Evolutionary conservation across 1,139 yeast species (phyloP), one percentile per base, ranked within the genome.

Genomic region (Suhomyces panamericanus): DNA sequence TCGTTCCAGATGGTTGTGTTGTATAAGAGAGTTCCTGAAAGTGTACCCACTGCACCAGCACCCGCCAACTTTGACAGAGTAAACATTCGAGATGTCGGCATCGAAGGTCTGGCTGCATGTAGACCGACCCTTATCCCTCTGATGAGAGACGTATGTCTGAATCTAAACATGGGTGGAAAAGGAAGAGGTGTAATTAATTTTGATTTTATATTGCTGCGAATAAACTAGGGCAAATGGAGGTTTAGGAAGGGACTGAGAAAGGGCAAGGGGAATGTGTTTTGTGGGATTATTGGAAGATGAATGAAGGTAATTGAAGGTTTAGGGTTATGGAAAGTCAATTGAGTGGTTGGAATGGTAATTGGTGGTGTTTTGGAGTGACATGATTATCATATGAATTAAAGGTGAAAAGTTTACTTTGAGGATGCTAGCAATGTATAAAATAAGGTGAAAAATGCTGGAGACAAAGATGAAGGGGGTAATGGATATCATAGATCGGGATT

Each of bases 1-100:
- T 70, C 75, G 51, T 69, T 68, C 38, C 50, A 43, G 27, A 46
- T 41, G 32, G 42, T 35, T 13, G 24, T 32, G 15, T 39, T 32
- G 35, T 40, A 37, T 16, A 44, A 17, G 11, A 44, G 27, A 4
- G 47, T 13, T 11, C 41, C 44, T 1, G 47, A 28, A 11, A 34
- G 28, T 7, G 43, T 24, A 6, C 41, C 47, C 32, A 37, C 34
- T 8, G 35, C 13, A 7, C 44, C 44, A 9, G 39, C 41, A 4
- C 28, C 38, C 13, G n/a, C 40, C 22, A 17, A 6, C 14, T 34
- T 37, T 7, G 39, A 28, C 11, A 33, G 9, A 15, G 28, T 14
- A 8, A 38, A 30, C 6, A 26, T 11, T 10, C 30, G n/a, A 12
- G 36, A 13, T 8, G 35, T 12, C 9, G 33, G 27, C 24, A 16